These are phyloP conservation scores for Chenopodium formosanum DNA, from an alignment of 148 eudicot species.

Conservation along the genomic window DNA sequence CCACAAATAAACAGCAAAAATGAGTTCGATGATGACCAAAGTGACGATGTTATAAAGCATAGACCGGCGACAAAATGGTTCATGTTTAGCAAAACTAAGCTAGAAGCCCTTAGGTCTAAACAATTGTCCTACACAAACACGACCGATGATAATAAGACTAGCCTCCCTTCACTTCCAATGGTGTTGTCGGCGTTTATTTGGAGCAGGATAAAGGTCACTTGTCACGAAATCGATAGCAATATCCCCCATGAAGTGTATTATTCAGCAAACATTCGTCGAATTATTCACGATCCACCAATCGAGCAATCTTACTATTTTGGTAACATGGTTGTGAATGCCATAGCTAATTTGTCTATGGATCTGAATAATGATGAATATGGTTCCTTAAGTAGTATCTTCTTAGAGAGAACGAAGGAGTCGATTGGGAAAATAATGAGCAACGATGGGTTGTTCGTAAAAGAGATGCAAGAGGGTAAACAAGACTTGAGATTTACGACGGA, in stretches of 20 bases:
- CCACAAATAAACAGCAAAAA: not conserved
- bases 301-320: slow-evolving; percentile 29
- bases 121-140: not conserved
- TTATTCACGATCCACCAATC: not conserved
- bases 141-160: not conserved
- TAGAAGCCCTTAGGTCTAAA: slow-evolving; percentile 17
- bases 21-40: not conserved
- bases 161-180: slow-evolving; percentile 3
- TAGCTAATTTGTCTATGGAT: not conserved
- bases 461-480: slow-evolving; percentile 1
- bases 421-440: not conserved
- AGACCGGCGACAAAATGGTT: slow-evolving; percentile 25
- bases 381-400: no score
- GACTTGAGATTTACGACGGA: not conserved
- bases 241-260: slow-evolving; percentile 12
- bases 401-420: not conserved
- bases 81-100: slow-evolving; percentile 13
- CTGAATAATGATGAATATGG: not conserved
- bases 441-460: not conserved
- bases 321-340: slow-evolving; percentile 15
- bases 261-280: slow-evolving; percentile 27
- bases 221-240: not conserved
- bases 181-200: slow-evolving; percentile 36
- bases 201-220: slow-evolving; percentile 20
- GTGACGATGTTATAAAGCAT: not conserved